Conservation (phyloP, 176 grass and related monocot species). For the Lolium perenne region DNA sequence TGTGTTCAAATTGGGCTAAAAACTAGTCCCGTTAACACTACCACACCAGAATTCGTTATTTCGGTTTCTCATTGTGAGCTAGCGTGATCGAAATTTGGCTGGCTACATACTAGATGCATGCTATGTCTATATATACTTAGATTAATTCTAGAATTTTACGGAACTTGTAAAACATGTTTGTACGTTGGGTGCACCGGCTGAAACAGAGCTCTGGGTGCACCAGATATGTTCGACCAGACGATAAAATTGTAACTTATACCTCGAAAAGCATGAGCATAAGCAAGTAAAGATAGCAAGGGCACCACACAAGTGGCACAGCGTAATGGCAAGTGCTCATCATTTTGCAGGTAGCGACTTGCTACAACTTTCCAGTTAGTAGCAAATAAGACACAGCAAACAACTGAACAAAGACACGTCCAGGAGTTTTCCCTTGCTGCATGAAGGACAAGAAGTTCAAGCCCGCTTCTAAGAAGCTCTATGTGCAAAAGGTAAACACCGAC, state of each 20-base stretch:
- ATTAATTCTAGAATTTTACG: too few relatives aligned
- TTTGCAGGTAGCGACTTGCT: slow-evolving; percentile 43
- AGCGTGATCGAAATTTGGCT: too few relatives aligned
- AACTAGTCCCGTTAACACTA: too few relatives aligned
- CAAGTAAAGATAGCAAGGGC: not conserved
- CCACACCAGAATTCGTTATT: too few relatives aligned
- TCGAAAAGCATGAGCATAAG: not conserved
- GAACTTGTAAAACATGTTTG: too few relatives aligned
- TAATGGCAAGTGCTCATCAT: slow-evolving; percentile 43
- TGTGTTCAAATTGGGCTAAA: too few relatives aligned
- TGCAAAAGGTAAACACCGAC: slow-evolving; percentile 54
- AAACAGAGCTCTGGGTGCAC: too few relatives aligned
- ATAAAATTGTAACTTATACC: not conserved
- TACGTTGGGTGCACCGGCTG: too few relatives aligned
- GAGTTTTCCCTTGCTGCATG: slow-evolving; percentile 63
- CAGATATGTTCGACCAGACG: too few relatives aligned
- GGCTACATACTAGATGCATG: too few relatives aligned
- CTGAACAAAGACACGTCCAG: slow-evolving; percentile 60
- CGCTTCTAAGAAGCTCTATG: slow-evolving; percentile 64
- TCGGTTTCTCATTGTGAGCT: too few relatives aligned
- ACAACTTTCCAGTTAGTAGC: slow-evolving; percentile 32
- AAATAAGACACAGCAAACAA: slow-evolving; percentile 65
- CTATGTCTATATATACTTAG: too few relatives aligned
- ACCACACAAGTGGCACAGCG: slow-evolving; percentile 15
- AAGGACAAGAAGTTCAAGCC: slow-evolving; percentile 50